Percentiles rank a stretch among this genome's conserved stretches.
These are phyloP conservation scores for Trametes villosa DNA, from an alignment of 768 basidiomycete species.

Conservation along the genomic window DNA sequence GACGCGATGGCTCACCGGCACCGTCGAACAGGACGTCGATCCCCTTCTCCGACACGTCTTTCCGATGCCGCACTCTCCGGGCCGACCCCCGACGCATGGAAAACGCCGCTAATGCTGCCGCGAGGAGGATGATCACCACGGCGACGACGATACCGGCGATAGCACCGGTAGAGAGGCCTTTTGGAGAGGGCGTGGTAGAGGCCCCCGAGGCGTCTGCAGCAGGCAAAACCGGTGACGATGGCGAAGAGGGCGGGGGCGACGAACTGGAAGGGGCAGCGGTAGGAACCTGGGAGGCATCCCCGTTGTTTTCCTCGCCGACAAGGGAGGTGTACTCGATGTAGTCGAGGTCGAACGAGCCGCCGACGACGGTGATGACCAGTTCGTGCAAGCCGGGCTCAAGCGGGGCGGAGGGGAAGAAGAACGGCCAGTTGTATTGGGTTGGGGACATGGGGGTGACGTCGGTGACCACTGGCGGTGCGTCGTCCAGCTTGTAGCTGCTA, in stretches of 20 bases:
- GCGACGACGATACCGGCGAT: constrained; percentile 21
- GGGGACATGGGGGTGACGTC: neutral
- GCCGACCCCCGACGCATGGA: constrained; percentile 10
- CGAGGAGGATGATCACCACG: neutral
- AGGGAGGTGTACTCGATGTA: constrained; percentile 17
- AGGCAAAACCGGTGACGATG: neutral
- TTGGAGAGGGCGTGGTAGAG: neutral
- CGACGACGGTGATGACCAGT: constrained; percentile 13
- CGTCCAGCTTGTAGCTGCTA: constrained; percentile 15
- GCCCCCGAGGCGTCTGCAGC: neutral
- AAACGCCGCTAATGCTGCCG: neutral
- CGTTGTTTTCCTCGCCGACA: neutral
- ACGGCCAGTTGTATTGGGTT: constrained; percentile 10
- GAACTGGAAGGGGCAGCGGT: neutral
- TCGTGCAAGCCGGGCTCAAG: constrained; percentile 17
- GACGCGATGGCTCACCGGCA: no score
- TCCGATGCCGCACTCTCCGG: constrained; percentile 10
- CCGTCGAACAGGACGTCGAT: constrained; percentile 13
- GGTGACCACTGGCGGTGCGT: neutral
- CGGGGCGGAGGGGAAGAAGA: constrained; percentile 13
- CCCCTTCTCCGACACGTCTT: constrained; percentile 12
- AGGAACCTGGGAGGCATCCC: neutral
- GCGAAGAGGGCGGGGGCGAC: neutral
- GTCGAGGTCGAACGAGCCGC: constrained; percentile 16
- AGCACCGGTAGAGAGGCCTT: constrained; percentile 1